Base-by-base conservation (phyloP, 345 rosid species). In the Leavenworthia alabamica region DNA sequence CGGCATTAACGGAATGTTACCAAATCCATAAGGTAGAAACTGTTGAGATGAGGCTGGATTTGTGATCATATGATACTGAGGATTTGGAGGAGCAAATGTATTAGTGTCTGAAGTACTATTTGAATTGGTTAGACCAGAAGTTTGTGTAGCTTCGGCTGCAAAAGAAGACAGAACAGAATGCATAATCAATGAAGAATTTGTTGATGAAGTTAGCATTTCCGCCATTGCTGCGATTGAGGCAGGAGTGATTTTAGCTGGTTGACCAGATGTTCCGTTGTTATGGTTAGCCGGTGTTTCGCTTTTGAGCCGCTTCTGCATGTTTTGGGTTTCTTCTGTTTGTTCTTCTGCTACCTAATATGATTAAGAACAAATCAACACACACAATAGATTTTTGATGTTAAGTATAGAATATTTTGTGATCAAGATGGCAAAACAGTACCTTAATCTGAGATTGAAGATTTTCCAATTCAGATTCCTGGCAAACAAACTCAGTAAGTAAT, bases 171-270 rank as follows among this genome's bases (percentile, higher is more conserved):
- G 86, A 64, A 88, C 90, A 12, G 90, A 84, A 33, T 80, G 93
- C 98, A 86, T 88, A 22, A 91, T 91, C 81, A 91, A 62, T 31
- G 98, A 88, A 19, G 95, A 88, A 71, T 62, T 62, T 39, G 81
- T 80, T 6, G 96, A 89, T 19, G 98, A 91, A 9, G 90, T 96
- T 69, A 91, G 83, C 63, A 46, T 57, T 16, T 57, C 62, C 7
- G 62, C 62, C 87, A 86, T 88, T 1, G 96, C 98, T 60, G 96
- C 98, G 67, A 91, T 78, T 15, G 83, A 81, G 39, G 96, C 95
- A 60, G 96, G 81, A 0, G 84, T 84, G 64, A 66, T 72, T 79
- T 60, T 82, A 16, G 83, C 73, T 3, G 88, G 52, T 60, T 84
- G 81, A 54, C 71, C 81, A 23, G 72, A 75, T 68, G 66, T 64